Evolutionary conservation across 768 basidiomycete genomes (phyloP).

Genomic region (Antrodiella citrinella): DNA sequence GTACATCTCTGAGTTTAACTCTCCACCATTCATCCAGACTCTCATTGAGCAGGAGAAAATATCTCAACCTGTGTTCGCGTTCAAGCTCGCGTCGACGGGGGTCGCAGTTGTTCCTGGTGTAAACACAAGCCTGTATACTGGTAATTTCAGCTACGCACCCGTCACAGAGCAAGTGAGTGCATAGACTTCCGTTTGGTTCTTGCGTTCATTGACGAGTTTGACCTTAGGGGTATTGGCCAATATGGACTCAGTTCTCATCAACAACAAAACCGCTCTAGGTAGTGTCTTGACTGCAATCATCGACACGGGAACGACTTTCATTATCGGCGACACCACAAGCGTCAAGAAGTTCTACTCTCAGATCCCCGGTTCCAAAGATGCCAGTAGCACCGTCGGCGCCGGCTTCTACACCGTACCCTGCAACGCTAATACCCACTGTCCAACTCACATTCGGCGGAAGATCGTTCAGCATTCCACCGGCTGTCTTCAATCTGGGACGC

Average conservation of each 20-base stretch:
- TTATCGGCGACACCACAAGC: conserved; percentile 15
- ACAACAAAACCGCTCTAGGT: conserved; percentile 9
- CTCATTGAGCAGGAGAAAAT: conserved; percentile 30
- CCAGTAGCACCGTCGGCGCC: conserved; percentile 6
- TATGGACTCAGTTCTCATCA: conserved; percentile 17
- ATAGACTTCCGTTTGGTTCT: background rate
- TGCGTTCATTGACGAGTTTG: conserved; percentile 6
- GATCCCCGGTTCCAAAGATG: conserved; percentile 19
- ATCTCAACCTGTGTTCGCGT: conserved; percentile 34
- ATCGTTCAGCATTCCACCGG: conserved; percentile 26
- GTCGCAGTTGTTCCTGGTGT: conserved; percentile 54
- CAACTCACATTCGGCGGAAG: conserved; percentile 31
- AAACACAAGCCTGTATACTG: conserved; percentile 37
- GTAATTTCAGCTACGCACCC: conserved; percentile 31
- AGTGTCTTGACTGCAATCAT: conserved; percentile 17
- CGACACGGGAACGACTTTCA: conserved; percentile 24
- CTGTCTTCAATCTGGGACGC: conserved; percentile 35
- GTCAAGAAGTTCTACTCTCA: conserved; percentile 18
- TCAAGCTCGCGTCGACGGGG: conserved; percentile 35
- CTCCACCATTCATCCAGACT: conserved; percentile 27
- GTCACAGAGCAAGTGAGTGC: conserved; percentile 18
- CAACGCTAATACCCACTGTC: conserved; percentile 21
- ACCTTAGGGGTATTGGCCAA: conserved; percentile 20
- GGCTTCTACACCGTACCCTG: conserved; percentile 34
- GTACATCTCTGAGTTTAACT: conserved; percentile 17